These are phyloP conservation scores for Talaromyces proteolyticus DNA, from an alignment of 495 filamentous ascomycete species.

Conservation along the genomic window DNA sequence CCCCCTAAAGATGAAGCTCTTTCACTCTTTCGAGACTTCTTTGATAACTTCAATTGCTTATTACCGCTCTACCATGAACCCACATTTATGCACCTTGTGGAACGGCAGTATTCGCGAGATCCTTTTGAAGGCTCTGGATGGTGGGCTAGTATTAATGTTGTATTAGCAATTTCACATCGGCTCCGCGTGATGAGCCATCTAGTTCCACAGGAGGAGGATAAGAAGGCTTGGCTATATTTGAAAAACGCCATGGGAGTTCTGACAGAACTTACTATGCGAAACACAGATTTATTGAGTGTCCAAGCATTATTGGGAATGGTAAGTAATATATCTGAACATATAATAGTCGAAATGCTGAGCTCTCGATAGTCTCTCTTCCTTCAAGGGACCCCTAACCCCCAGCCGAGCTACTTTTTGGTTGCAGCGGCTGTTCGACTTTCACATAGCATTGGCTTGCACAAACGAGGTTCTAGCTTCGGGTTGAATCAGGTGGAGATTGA, in stretches of 20 bases:
- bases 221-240: slow-evolving; percentile 90
- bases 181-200: slow-evolving; percentile 94
- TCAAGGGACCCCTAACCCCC: slow-evolving; percentile 94
- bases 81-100: slow-evolving; percentile 94
- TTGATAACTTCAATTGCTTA: slow-evolving; percentile 98
- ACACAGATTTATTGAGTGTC: slow-evolving; percentile 94
- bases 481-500: slow-evolving; percentile 87
- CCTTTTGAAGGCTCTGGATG: slow-evolving; percentile 96
- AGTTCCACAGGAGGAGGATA: slow-evolving; percentile 81
- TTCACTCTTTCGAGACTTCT: slow-evolving; percentile 85
- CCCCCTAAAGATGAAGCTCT: slow-evolving; percentile 76
- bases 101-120: slow-evolving; percentile 83
- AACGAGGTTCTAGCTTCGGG: slow-evolving; percentile 84
- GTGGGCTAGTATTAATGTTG: slow-evolving; percentile 97
- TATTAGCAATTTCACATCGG: slow-evolving; percentile 84
- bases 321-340: slow-evolving; percentile 8
- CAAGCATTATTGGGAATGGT: slow-evolving; percentile 94
- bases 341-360: slow-evolving; percentile 1
- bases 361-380: slow-evolving; percentile 70
- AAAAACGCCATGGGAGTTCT: slow-evolving; percentile 95
- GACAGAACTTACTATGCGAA: slow-evolving; percentile 88
- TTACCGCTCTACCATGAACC: slow-evolving; percentile 96
- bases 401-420: slow-evolving; percentile 89
- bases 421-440: slow-evolving; percentile 88
- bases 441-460: slow-evolving; percentile 93